A percentile compares a stretch with the other conserved stretches of the same genome.
Evolutionary conservation across 2,329 filamentous ascomycete genomes (phyloP).

Genomic region (Aspergillus oerlinghausenensis): DNA sequence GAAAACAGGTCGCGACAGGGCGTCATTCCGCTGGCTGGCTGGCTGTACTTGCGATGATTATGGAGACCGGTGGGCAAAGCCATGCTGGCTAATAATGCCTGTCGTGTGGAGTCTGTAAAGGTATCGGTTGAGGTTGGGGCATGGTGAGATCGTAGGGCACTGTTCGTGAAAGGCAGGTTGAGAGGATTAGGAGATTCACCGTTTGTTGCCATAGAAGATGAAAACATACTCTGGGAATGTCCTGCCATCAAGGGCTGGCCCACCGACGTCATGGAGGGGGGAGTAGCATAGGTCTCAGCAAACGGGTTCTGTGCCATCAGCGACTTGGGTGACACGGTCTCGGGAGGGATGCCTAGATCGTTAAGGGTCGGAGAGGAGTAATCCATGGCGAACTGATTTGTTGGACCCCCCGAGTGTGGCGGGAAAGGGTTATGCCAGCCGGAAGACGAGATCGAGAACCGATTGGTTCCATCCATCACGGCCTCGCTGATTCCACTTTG

Average conservation of each 20-base stretch:
- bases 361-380: conserved; percentile 69
- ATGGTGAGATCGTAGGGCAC: conserved; percentile 56
- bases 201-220: conserved; percentile 41
- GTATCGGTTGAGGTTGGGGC: conserved; percentile 60
- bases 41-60: conserved; percentile 55
- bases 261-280: conserved; percentile 69
- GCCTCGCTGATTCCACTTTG: conserved; percentile 75
- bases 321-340: conserved; percentile 73
- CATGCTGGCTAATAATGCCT: conserved; percentile 58
- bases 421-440: conserved; percentile 68
- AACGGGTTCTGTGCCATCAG: conserved; percentile 64
- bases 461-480: conserved; percentile 74
- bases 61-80: conserved; percentile 54
- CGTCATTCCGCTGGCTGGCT: conserved; percentile 51
- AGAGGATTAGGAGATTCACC: conserved; percentile 45
- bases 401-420: conserved; percentile 61
- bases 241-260: conserved; percentile 68
- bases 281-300: conserved; percentile 70
- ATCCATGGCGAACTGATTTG: conserved; percentile 69
- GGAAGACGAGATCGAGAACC: conserved; percentile 51
- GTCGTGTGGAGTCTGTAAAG: conserved; percentile 62
- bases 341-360: conserved; percentile 65
- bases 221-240: conserved; percentile 50
- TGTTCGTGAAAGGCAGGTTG: conserved; percentile 52
- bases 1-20: conserved; percentile 34